Evolutionary conservation across 306 rosid genomes (phyloP).

Genomic region (Hylodesmum podocarpum): DNA sequence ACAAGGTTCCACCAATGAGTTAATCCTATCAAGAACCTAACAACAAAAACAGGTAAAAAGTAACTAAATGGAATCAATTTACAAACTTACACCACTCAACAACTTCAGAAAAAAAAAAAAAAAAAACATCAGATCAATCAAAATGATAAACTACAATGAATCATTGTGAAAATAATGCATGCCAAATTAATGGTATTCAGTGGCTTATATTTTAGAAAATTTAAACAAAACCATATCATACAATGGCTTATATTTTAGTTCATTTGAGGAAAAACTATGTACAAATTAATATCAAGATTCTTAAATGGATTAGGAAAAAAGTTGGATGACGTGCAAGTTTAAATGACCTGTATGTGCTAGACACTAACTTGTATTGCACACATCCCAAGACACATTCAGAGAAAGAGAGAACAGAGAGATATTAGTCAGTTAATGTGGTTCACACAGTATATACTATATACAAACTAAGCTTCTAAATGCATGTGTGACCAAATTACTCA

Average conservation of each 20-base stretch:
- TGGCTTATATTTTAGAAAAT: not conserved
- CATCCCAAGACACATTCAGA: not conserved
- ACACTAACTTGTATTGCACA: not conserved
- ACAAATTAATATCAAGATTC: not conserved
- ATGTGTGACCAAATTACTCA: not conserved
- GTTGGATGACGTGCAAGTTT: not conserved
- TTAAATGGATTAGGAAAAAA: not conserved
- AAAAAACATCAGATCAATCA: not conserved
- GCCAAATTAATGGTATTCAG: too few species aligned
- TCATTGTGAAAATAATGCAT: not conserved
- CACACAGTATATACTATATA: not conserved
- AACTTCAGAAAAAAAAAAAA: not conserved
- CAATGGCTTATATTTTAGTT: not conserved
- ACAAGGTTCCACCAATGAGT: constrained; percentile 83
- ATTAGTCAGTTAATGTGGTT: not conserved
- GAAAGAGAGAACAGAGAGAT: not conserved
- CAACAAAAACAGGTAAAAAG: constrained; percentile 14
- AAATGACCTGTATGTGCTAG: not conserved
- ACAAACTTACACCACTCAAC: not conserved
- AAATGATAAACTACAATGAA: not conserved
- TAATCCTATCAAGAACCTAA: constrained; percentile 95
- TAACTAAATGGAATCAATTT: not conserved
- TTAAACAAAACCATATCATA: not conserved
- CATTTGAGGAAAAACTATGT: not conserved
- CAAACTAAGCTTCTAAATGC: not conserved